Base-by-base conservation (phyloP, 805 yeast genomes). In the Schwanniomyces polymorphus region DNA sequence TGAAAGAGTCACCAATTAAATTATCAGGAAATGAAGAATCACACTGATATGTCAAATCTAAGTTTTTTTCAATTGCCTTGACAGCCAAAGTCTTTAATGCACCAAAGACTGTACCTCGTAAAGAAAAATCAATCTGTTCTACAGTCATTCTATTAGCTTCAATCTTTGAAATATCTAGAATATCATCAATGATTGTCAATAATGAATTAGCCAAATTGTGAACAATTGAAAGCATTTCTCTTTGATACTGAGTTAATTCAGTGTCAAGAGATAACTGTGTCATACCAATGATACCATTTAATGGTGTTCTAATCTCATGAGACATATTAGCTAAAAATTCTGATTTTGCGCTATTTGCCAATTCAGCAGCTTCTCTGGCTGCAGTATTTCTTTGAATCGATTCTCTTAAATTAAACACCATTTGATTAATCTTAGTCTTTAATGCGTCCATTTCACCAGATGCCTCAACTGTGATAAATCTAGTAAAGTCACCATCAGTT, bases 121-220 rank as follows among this genome's bases (percentile, higher is more conserved):
- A 72, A 11, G 92, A 85, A 61, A 89, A 89, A 51, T 91, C 95
- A 50, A 88, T 89, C 61, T 87, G 88, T 61, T 89, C 97, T 46
- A 89, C 89, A 0, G 96, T 89, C 96, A 89, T 90, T 66, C 96
- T 77, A 66, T 89, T 89, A 26, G 96, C 96, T 66, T 89, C 97
- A 68, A 89, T 89, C 79, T 89, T 89, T 46, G 96, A 89, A 60
- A 89, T 89, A 81, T 89, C 97, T 56, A 89, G 76, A 57, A 89
- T 89, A 64, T 89, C 97, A 63, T 89, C 97, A 56, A 89, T 89
- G 54, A 89, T 89, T 0, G 96, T 89, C 58, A 89, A 76, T 55
- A 89, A 73, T 1, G 95, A 87, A 63, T 88, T 89, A 14, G 96
- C 96, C 57, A 89, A 74, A 60, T 88, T 89, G 68, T 88, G 94